These are phyloP conservation scores for Rhizopus delemar DNA, from an alignment of 371 early-diverging fungal genomes.

Conservation along the genomic window DNA sequence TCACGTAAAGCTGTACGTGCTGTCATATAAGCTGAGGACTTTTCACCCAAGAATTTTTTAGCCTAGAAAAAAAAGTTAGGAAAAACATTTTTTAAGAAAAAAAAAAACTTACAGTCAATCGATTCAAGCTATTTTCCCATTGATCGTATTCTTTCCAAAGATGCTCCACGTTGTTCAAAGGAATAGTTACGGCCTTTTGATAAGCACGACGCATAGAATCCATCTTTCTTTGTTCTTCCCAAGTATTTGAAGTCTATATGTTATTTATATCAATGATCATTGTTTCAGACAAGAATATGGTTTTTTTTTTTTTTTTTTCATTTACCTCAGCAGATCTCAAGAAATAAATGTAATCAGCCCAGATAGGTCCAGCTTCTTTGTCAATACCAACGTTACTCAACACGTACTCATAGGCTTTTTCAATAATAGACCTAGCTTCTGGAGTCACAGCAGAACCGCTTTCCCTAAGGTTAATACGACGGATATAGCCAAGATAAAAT, in stretches of 20 bases:
- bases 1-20: constrained; percentile 87
- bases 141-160: constrained; percentile 96
- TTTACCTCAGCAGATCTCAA: constrained; percentile 79
- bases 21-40: constrained; percentile 88
- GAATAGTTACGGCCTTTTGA: constrained; percentile 85
- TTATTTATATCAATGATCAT: too few species aligned
- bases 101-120: constrained; percentile 65
- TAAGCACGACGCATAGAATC: constrained; percentile 84
- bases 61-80: constrained; percentile 50
- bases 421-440: constrained; percentile 74
- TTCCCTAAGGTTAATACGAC: constrained; percentile 67
- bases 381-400: constrained; percentile 88
- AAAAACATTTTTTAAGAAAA: too few species aligned
- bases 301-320: background rate
- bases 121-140: constrained; percentile 88
- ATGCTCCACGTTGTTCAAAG: constrained; percentile 81
- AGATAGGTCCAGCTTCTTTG: constrained; percentile 84
- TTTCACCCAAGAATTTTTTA: constrained; percentile 83
- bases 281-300: background rate
- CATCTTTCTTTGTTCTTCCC: constrained; percentile 91
- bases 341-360: constrained; percentile 89
- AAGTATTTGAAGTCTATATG: constrained; percentile 65
- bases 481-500: constrained; percentile 87
- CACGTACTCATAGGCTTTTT: constrained; percentile 87
- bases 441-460: constrained; percentile 54